A percentile compares a stretch with the other conserved stretches of the same genome.
phyloP scores from a whole-genome alignment of 805 yeast species.

The Saturnispora galanensis region DNA sequence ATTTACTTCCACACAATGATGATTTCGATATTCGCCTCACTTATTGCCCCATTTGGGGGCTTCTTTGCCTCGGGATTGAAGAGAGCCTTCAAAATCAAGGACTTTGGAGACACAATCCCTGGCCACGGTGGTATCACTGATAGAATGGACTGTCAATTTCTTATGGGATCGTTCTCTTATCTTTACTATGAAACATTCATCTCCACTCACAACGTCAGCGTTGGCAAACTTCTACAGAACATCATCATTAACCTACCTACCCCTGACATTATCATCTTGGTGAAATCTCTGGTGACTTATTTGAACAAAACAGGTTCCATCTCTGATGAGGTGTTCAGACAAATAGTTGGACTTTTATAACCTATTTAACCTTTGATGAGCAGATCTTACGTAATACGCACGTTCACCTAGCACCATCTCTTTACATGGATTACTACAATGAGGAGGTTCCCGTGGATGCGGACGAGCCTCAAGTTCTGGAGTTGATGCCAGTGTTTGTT shows the following conservation, averaged over 20 bases:
- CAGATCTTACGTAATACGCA: no score
- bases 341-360: conserved; percentile 18
- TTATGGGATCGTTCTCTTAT: conserved; percentile 94
- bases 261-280: conserved; percentile 54
- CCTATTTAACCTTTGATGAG: not conserved
- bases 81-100: conserved; percentile 92
- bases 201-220: conserved; percentile 58
- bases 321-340: conserved; percentile 26
- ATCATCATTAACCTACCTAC: conserved; percentile 61
- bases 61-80: conserved; percentile 97
- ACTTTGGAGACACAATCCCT: conserved; percentile 96
- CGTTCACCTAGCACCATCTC: no score
- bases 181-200: conserved; percentile 89
- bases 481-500: conserved; percentile 8
- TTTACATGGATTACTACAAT: conserved; percentile 17
- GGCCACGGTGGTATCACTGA: conserved; percentile 99
- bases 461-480: conserved; percentile 19
- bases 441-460: conserved; percentile 17
- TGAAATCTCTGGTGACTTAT: conserved; percentile 49
- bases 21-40: conserved; percentile 88
- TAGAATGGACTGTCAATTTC: conserved; percentile 93
- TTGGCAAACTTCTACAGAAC: conserved; percentile 66
- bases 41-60: conserved; percentile 98
- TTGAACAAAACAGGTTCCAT: conserved; percentile 36
- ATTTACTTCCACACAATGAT: conserved; percentile 81